Evolutionary conservation across 148 eudicot genomes (phyloP).

Genomic region (Camellia japonica): DNA sequence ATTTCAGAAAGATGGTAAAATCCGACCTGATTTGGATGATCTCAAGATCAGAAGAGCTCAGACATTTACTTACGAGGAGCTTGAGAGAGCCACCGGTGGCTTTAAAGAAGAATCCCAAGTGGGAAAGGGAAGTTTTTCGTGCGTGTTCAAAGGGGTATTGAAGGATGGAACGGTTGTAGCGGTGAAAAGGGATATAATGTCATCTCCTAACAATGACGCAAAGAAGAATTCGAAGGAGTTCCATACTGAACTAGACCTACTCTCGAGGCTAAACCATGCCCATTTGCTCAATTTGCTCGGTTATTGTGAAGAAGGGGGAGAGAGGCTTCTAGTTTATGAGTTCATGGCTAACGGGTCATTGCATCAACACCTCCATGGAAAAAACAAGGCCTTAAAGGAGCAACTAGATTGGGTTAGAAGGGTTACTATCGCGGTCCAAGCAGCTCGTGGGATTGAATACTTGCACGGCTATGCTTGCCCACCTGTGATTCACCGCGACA

Average conservation of each 20-base stretch:
- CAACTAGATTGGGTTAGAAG: conserved; percentile 86
- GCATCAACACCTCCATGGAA: conserved; percentile 82
- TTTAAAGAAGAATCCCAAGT: conserved; percentile 81
- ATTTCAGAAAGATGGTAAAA: conserved; percentile 43
- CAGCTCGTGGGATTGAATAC: conserved; percentile 93
- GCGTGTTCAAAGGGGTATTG: conserved; percentile 83
- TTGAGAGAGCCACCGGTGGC: conserved; percentile 69
- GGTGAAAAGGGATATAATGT: conserved; percentile 77
- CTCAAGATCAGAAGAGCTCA: conserved; percentile 67
- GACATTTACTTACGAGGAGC: conserved; percentile 70
- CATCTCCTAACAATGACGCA: conserved; percentile 43
- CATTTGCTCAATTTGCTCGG: conserved; percentile 89
- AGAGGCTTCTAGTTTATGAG: conserved; percentile 86
- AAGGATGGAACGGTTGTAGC: conserved; percentile 79
- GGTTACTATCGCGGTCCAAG: conserved; percentile 94
- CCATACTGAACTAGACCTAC: conserved; percentile 78
- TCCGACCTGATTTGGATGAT: conserved; percentile 66
- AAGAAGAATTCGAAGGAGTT: conserved; percentile 87
- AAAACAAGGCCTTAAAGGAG: conserved; percentile 52
- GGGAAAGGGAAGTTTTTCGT: conserved; percentile 94
- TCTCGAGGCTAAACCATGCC: conserved; percentile 81
- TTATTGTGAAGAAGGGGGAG: conserved; percentile 89
- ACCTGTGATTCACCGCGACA: conserved; percentile 90
- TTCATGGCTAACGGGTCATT: conserved; percentile 95
- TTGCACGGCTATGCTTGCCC: conserved; percentile 98